Evolutionary conservation across 257 asterid species (phyloP).

Genomic region (Agastache rugosa): DNA sequence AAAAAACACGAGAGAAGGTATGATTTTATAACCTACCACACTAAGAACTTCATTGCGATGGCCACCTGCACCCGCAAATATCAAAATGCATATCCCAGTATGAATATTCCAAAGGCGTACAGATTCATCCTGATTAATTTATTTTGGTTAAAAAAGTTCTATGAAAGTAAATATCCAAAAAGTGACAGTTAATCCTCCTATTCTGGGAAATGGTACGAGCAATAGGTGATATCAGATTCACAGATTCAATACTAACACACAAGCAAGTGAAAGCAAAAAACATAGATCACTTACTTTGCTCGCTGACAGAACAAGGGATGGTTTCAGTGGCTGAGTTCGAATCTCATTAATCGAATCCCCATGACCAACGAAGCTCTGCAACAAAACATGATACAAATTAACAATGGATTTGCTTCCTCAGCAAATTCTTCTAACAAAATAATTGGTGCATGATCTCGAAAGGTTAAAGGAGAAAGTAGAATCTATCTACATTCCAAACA

Average conservation of each 20-base stretch:
- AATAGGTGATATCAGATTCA: neutral
- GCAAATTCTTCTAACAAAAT: neutral
- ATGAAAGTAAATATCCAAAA: slow-evolving; percentile 20
- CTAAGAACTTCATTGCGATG: slow-evolving; percentile 99
- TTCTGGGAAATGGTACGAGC: neutral
- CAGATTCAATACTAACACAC: slow-evolving; percentile 15
- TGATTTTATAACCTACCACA: slow-evolving; percentile 62
- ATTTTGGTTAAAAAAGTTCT: slow-evolving; percentile 20
- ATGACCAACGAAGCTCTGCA: slow-evolving; percentile 95
- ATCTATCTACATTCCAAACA: slow-evolving; percentile 3
- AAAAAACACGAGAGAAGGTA: neutral
- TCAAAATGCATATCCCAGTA: slow-evolving; percentile 95
- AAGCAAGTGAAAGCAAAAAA: slow-evolving; percentile 18
- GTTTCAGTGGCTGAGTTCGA: slow-evolving; percentile 86
- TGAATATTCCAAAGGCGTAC: slow-evolving; percentile 97
- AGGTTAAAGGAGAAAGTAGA: neutral
- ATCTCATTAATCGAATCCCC: slow-evolving; percentile 97
- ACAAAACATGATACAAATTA: neutral
- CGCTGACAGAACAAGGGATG: slow-evolving; percentile 93
- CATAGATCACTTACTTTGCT: slow-evolving; percentile 70
- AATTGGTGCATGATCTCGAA: neutral
- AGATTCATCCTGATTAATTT: slow-evolving; percentile 82
- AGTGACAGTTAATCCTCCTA: neutral
- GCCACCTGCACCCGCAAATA: slow-evolving; percentile 99
- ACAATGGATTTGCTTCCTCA: neutral